A percentile compares a stretch with the other conserved stretches of the same genome.
These are phyloP conservation scores for Ophiostoma perfectum DNA, from an alignment of 2,329 filamentous ascomycete genomes.

Conservation along the genomic window DNA sequence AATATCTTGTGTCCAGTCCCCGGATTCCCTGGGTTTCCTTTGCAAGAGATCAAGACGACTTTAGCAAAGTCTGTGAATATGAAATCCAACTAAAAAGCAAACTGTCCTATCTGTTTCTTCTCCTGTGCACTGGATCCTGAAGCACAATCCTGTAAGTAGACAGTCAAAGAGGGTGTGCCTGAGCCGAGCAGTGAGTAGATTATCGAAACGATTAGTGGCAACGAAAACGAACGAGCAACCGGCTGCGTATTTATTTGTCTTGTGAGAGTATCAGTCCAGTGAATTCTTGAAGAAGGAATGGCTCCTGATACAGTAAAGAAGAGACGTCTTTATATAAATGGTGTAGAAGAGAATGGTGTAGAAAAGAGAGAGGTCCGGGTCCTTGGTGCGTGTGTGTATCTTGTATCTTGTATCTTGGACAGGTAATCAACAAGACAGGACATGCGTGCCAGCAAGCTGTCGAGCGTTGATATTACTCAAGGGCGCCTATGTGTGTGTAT, in stretches of 20 bases:
- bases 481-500: neutral
- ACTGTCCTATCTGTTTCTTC: too few relatives aligned
- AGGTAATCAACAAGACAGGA: constrained; percentile 14
- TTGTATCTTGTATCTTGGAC: neutral
- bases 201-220: neutral
- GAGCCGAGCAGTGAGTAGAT: neutral
- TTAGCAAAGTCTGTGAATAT: too few relatives aligned
- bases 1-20: neutral
- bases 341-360: too few relatives aligned
- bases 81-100: too few relatives aligned
- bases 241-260: neutral
- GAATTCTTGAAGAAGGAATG: neutral
- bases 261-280: neutral
- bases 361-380: too few relatives aligned
- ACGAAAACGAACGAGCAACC: neutral
- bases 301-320: neutral
- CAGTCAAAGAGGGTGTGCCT: neutral
- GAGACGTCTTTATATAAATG: neutral
- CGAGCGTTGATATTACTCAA: neutral
- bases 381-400: too few relatives aligned
- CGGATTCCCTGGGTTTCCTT: too few relatives aligned
- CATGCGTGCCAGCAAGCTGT: constrained; percentile 20
- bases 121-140: too few relatives aligned
- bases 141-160: too few relatives aligned
- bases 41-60: too few relatives aligned